phyloP scores from a whole-genome alignment of 768 basidiomycete genomes.

The Boletus rufocinnamomeus region DNA sequence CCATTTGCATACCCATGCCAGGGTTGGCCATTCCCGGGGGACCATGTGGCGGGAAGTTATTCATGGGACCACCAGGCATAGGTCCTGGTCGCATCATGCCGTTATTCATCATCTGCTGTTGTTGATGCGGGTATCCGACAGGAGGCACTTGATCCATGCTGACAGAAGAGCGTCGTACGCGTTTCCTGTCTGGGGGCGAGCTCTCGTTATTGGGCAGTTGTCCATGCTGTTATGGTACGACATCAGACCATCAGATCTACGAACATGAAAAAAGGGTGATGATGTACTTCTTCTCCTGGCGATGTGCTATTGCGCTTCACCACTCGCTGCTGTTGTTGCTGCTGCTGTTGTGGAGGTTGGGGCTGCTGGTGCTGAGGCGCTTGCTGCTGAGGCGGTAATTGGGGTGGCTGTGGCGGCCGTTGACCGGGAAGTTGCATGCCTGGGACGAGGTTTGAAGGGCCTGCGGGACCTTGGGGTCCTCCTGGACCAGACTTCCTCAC shows the following conservation, averaged over 20 bases:
- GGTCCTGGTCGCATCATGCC: constrained; percentile 42
- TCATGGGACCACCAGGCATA: constrained; percentile 38
- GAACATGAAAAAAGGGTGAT: not conserved
- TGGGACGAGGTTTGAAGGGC: constrained; percentile 29
- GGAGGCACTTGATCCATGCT: constrained; percentile 44
- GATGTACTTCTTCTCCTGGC: constrained; percentile 58
- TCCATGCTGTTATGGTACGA: constrained; percentile 41
- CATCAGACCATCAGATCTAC: constrained; percentile 5
- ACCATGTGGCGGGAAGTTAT: constrained; percentile 34
- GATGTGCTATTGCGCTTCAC: constrained; percentile 62
- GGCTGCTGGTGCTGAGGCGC: constrained; percentile 28
- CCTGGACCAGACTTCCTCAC: constrained; percentile 33
- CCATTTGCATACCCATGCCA: constrained; percentile 37
- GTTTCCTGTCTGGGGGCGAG: constrained; percentile 61
- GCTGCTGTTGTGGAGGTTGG: constrained; percentile 22
- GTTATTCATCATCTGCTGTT: constrained; percentile 42
- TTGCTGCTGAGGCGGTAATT: constrained; percentile 23
- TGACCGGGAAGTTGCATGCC: constrained; percentile 45
- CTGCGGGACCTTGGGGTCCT: constrained; percentile 28
- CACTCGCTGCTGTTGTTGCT: constrained; percentile 20
- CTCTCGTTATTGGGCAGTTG: constrained; percentile 49
- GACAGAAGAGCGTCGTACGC: constrained; percentile 51
- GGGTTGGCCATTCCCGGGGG: constrained; percentile 34
- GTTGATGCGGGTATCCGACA: constrained; percentile 37
- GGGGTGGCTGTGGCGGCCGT: constrained; percentile 37